Evolutionary conservation across 371 early-diverging fungal genomes (phyloP), one percentile per base, ranked within the genome.

Genomic region (Rhizopus stolonifer): DNA sequence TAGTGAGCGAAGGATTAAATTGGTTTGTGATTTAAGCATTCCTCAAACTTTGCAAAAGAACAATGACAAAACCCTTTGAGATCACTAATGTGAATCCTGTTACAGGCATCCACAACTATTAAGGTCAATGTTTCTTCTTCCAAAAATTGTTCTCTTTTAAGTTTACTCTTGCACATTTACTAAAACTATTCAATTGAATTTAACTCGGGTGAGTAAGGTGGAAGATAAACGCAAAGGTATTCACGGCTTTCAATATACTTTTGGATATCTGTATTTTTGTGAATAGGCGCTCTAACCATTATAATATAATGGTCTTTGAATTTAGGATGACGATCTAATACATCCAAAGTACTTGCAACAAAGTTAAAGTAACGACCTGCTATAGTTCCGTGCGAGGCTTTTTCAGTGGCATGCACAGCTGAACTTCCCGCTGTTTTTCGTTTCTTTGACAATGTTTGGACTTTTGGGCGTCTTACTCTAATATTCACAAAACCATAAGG

Each of bases 141-240:
- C 31, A 52, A 23, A 11, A 55, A 52, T 33, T 23, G 13, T 10
- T 56, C n/a, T 39, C 56, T 38, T 31, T 52, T 61, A 4, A 52
- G 8, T 22, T 45, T 53, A 32, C 39, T 49, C 38, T 56, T 61
- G 18, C 31, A n/a, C 21, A 48, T 32, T 33, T 50, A 44, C 51
- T 53, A 61, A 44, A 52, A 56, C 47, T 61, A 26, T 34, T 61
- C 49, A 26, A 61, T 61, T 10, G 61, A 52, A 49, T 52, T 61
- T 21, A 49, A 26, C 19, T 60, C 51, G 8, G 47, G 55, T n/a
- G 47, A 60, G 18, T 26, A 45, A 14, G 50, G 39, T 33, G 56
- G 54, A 32, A 65, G 54, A 26, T 46, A 56, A 21, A 55, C 24
- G 33, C 52, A 62, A 8, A 14, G 44, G 49, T 57, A n/a, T n/a